Evolutionary conservation across 441 rosid species (phyloP).

Genomic region (Populus hybrid): DNA sequence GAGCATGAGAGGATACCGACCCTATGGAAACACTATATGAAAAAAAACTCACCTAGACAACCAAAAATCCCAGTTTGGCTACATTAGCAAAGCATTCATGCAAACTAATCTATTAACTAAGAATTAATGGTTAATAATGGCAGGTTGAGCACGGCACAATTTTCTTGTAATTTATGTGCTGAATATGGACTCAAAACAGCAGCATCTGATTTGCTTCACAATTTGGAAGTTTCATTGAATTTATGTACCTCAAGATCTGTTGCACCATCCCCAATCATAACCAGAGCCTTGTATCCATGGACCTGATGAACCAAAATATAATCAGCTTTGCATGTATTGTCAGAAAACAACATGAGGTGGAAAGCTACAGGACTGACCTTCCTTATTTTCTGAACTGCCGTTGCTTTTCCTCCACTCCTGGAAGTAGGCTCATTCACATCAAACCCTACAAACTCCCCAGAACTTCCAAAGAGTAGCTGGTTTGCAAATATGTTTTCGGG

Average conservation of each 20-base stretch:
- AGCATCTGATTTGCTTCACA: background rate
- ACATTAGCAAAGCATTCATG: background rate
- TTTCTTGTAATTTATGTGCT: background rate
- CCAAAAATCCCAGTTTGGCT: background rate
- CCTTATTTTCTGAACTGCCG: conserved; percentile 83
- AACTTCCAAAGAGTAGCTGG: conserved; percentile 64
- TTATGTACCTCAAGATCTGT: conserved; percentile 84
- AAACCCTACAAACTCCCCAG: conserved; percentile 81
- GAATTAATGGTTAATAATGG: too few species aligned
- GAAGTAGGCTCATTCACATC: conserved; percentile 92
- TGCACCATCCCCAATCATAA: conserved; percentile 98
- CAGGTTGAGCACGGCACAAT: background rate
- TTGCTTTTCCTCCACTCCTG: conserved; percentile 95
- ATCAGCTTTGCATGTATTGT: conserved; percentile 20
- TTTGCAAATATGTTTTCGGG: conserved; percentile 84
- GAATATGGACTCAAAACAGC: background rate
- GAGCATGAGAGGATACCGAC: background rate
- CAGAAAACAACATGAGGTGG: conserved; percentile 10
- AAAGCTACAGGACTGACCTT: conserved; percentile 47
- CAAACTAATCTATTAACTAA: too few species aligned
- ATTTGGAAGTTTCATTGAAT: conserved; percentile 2
- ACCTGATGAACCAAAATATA: conserved; percentile 43
- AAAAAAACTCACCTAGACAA: too few species aligned
- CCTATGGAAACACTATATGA: too few species aligned
- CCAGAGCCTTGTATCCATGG: conserved; percentile 64